phyloP scores from a whole-genome alignment of 2,329 filamentous ascomycete genomes.

The Fusarium sulawesiense region DNA sequence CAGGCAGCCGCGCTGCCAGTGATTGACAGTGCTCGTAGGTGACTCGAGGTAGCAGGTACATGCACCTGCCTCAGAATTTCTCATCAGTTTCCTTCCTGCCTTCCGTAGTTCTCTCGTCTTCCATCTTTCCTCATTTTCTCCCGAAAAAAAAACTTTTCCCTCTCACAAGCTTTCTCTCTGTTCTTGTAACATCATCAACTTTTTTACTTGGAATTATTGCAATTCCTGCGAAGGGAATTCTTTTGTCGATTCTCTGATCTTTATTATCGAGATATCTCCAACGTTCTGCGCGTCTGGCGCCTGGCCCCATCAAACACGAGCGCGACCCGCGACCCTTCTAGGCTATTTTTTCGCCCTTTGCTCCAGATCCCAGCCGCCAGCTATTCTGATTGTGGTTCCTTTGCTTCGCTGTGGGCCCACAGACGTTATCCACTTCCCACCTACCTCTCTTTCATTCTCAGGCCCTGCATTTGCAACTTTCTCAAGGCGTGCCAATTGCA shows the following conservation, averaged over 20 bases:
- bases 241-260: slow-evolving; percentile 13
- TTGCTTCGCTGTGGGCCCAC: slow-evolving; percentile 44
- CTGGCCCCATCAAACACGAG: slow-evolving; percentile 47
- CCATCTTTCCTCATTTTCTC: slow-evolving; percentile 40
- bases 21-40: slow-evolving; percentile 18
- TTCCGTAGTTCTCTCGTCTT: slow-evolving; percentile 40
- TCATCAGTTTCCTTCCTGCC: slow-evolving; percentile 26
- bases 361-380: slow-evolving; percentile 47
- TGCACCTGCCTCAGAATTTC: slow-evolving; percentile 16
- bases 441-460: slow-evolving; percentile 16
- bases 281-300: slow-evolving; percentile 46
- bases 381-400: slow-evolving; percentile 46
- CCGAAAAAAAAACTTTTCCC: slow-evolving; percentile 34
- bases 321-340: slow-evolving; percentile 43
- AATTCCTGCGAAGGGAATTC: slow-evolving; percentile 15
- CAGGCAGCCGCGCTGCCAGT: slow-evolving; percentile 33
- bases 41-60: slow-evolving; percentile 33
- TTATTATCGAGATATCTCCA: slow-evolving; percentile 34
- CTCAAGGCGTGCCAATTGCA: slow-evolving; percentile 32
- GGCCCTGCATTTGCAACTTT: slow-evolving; percentile 22
- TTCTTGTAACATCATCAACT: slow-evolving; percentile 22
- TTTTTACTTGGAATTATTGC: slow-evolving; percentile 22
- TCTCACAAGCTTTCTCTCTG: slow-evolving; percentile 33
- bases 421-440: slow-evolving; percentile 45
- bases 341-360: slow-evolving; percentile 40